Evolutionary conservation across 495 filamentous ascomycete genomes (phyloP), one percentile per base, ranked within the genome.

Genomic region (Xylaria curta): DNA sequence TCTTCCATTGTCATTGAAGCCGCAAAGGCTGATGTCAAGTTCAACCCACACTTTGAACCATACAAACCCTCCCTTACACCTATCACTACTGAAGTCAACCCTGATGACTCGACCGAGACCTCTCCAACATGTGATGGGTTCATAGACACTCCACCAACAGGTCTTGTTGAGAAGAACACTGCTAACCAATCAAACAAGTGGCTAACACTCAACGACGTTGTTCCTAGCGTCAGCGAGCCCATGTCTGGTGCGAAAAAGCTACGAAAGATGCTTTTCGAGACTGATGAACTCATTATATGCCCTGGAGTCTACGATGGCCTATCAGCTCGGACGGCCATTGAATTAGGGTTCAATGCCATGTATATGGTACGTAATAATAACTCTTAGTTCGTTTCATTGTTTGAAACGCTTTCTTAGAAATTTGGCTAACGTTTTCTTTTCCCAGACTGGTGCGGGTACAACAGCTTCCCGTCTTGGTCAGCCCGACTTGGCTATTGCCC

Each of bases 221-320:
- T 68, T 53, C 68, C 74, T 17, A 72, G 71, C n/a, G 38, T 79
- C 17, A 60, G 38, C 13, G 75, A 79, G 63, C 78, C 78, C 36
- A 75, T 80, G 28, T 79, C 82, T 1, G 85, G 81, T 0, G 83
- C 85, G 21, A 82, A 84, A 53, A 85, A 85, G 78, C 78, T 87
- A 31, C 81, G 84, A 7, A 79, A 82, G 42, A 83, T 84, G 79
- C 69, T 87, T 10, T 62, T 72, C 10, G 78, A 80, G 46, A 75
- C 76, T 15, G 46, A 76, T 8, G 73, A 80, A 51, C 60, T 86
- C 38, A 85, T 90, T 19, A 84, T 90, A 2, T 88, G 86, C 65
- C 90, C 90, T 4, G 91, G 91, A 15, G 89, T 93, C 0, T 92
- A 92, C 70, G 90, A 93, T 82, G 90, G 91, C 8, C 82, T 91